Evolutionary conservation across 768 basidiomycete species (phyloP), one percentile per base, ranked within the genome.

Genomic region (Lactarius psammicola): DNA sequence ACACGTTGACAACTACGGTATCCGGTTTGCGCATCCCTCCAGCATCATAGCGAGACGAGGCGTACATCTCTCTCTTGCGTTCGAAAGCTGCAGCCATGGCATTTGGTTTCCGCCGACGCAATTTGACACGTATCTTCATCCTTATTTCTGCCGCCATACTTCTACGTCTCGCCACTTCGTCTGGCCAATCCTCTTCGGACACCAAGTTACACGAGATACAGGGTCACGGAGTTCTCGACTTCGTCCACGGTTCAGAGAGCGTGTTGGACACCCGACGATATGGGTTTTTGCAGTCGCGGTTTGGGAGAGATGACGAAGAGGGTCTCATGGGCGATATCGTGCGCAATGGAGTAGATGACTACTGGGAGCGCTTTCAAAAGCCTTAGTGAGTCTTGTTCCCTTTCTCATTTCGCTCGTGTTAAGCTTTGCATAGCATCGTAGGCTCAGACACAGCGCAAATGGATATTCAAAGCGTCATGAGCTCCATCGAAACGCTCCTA

Each of bases 401-500:
- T 53, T 30, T 13, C 26, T 17, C 8, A 7, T 6, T 20, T 33
- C 7, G 49, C 23, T 17, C 18, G 3, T 56, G 4, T 57, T 57
- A 17, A 65, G 13, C 28, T 33, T 46, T 40, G 18, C 54, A 13
- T 68, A 92, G 92, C 76, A 96, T 97, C 64, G 79, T 83, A 2
- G 87, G 85, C 67, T 84, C 83, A 70, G 94, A 96, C 64, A 97
- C 95, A 0, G 83, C 89, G 0, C 89, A 94, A 66, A 87, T 88
- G 77, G 97, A 98, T 74, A 86, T 90, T 9, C 96, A 99, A 75
- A 89, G 88, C 62, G 91, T 98, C 28, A 81, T 94, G 62, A 86
- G 83, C 56, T 87, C 95, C 4, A 92, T 99, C 56, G 97, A 99
- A 76, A 92, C 93, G 69, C 82, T 99, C 0, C 82, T 98, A n/a